phyloP scores from a whole-genome alignment of 1,284 basidiomycete genomes.

The Trametes hirsuta region DNA sequence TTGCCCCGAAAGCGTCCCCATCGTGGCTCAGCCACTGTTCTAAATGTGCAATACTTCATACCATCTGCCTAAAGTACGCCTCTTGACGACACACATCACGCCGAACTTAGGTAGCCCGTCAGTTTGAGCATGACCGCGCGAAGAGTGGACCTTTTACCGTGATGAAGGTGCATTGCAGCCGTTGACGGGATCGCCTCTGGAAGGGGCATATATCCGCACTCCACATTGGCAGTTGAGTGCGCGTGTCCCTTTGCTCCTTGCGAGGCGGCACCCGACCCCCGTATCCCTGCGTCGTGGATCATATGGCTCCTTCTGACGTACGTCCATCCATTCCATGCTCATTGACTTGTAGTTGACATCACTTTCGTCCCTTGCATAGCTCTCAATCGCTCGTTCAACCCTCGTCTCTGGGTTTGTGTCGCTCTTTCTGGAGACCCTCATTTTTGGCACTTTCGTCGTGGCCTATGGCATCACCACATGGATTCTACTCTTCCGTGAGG shows the following conservation, averaged over 20 bases:
- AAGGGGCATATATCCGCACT: no score
- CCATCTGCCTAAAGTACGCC: no score
- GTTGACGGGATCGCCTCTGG: no score
- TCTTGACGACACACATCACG: no score
- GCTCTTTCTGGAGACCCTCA: conserved; percentile 18
- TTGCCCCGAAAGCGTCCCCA: no score
- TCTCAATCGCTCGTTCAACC: conserved; percentile 1
- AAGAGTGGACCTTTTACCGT: no score
- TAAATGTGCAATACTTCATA: no score
- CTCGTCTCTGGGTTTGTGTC: conserved; percentile 7
- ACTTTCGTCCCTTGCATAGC: background rate
- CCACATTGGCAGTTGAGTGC: no score
- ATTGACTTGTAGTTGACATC: background rate
- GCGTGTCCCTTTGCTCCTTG: background rate
- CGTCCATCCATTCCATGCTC: background rate
- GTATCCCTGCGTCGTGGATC: background rate
- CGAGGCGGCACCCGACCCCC: background rate
- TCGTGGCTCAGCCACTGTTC: no score
- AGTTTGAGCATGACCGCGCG: no score
- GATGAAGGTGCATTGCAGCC: no score
- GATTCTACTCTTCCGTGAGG: conserved; percentile 2
- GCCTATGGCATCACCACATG: conserved; percentile 16
- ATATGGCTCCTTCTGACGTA: background rate
- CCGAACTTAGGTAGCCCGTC: no score
- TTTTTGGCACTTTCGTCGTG: conserved; percentile 16